Evolutionary conservation across 352 stramenopile genomes (phyloP), one percentile per base, ranked within the genome.

Genomic region (Phytopythium cucurbitacearum): DNA sequence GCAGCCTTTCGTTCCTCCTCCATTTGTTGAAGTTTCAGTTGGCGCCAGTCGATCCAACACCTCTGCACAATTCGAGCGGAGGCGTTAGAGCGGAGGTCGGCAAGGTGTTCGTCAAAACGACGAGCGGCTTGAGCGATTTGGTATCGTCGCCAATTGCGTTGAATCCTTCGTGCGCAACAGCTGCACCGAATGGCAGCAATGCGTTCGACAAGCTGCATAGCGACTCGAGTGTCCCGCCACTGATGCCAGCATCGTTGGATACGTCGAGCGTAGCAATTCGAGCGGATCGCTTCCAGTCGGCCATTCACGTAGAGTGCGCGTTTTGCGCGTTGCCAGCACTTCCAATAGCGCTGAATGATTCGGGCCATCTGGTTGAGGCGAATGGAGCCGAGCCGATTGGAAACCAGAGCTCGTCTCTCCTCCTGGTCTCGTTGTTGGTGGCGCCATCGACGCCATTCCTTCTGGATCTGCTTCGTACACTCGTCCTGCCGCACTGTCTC

Each of bases 391-490:
- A 33, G 28, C 33, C 33, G 7, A 51, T 12, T 3, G 40, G 13
- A 7, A 15, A 51, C 33, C 32, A 34, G 13, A 12, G 40, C 7
- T 51, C 4, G 7, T 32, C 6, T 6, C 45, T 40, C 45, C 28
- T 40, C 45, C 13, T 13, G 9, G 11, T 35, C 5, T 12, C 35
- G 11, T 38, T 50, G 33, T 0, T 6, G 6, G 33, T 28, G 9
- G 4, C 40, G 41, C 53, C 59, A 61, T 33, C n/a, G 39, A 9
- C 43, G 49, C 59, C 59, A 70, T 7, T 36, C 36, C 10, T 9
- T 42, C 21, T 71, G 63, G 12, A 67, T 58, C 34, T 28, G 21
- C 7, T 39, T 40, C 28, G 51, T 59, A 12, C 53, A 54, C 6
- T 43, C 15, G 9, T 40, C 37, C 40, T 56, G 34, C 12, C 60